These are phyloP conservation scores for Phytopythium aichiense DNA, from an alignment of 352 stramenopile genomes.

Conservation along the genomic window DNA sequence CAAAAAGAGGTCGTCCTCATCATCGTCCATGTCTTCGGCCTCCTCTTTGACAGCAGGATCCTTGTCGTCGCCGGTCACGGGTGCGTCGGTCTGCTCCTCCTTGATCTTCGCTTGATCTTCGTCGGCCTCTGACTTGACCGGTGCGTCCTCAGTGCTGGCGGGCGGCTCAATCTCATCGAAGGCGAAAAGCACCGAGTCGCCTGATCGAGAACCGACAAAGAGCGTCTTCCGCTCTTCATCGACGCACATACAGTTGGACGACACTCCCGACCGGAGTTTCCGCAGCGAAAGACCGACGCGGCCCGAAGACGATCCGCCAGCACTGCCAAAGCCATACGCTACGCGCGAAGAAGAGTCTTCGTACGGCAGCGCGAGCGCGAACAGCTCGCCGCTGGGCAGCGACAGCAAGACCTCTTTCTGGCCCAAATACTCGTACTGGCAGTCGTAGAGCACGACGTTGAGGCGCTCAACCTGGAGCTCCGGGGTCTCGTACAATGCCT, in stretches of 20 bases:
- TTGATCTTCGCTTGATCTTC: constrained; percentile 10
- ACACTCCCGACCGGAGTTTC: constrained; percentile 41
- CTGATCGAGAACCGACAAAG: constrained; percentile 78
- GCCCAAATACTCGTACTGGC: constrained; percentile 57
- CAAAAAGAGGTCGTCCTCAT: constrained; percentile 75
- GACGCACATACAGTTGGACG: constrained; percentile 55
- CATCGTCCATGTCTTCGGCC: constrained; percentile 39
- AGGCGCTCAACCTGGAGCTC: constrained; percentile 42
- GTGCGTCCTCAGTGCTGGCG: constrained; percentile 12
- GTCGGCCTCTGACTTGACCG: constrained; percentile 15
- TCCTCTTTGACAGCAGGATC: constrained; percentile 8
- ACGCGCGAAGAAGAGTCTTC: constrained; percentile 42
- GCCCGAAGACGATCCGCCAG: constrained; percentile 7
- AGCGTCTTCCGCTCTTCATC: constrained; percentile 61
- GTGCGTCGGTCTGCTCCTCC: constrained; percentile 19
- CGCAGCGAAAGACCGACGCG: constrained; percentile 41
- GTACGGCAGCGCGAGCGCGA: constrained; percentile 56
- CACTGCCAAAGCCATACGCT: constrained; percentile 19
- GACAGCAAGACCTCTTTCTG: constrained; percentile 72
- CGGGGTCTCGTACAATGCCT: constrained; percentile 56
- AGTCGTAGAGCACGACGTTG: constrained; percentile 66
- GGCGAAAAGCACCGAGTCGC: constrained; percentile 71
- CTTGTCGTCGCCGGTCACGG: constrained; percentile 12
- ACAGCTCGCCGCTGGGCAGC: constrained; percentile 54
- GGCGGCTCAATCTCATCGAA: constrained; percentile 27